Evolutionary conservation across 169 alveolate genomes (phyloP).

Genomic region (Blepharisma undulans): DNA sequence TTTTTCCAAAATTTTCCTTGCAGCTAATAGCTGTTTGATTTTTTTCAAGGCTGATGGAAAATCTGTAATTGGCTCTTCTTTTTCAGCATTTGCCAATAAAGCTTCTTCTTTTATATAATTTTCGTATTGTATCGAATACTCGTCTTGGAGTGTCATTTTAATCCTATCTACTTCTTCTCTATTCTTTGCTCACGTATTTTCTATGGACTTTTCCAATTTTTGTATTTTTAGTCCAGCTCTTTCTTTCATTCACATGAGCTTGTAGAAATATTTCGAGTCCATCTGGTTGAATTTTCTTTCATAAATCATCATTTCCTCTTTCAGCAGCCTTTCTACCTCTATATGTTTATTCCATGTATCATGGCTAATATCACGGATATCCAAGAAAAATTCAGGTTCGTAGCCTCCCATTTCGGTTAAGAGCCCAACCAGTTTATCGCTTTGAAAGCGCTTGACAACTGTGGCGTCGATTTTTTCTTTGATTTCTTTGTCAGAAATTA

Average conservation of each 20-base stretch:
- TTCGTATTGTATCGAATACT: neutral
- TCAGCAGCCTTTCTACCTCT: conserved; percentile 19
- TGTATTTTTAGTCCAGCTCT: conserved; percentile 26
- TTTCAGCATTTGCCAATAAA: neutral
- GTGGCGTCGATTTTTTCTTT: neutral
- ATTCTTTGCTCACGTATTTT: no score
- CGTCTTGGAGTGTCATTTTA: neutral
- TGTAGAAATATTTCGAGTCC: conserved; percentile 4
- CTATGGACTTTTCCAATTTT: neutral
- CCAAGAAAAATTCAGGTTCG: neutral
- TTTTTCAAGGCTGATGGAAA: neutral
- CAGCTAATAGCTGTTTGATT: neutral
- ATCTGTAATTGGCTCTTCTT: neutral
- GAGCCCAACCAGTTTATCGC: neutral
- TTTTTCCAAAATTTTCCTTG: neutral
- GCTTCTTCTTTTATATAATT: neutral
- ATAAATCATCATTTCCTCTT: neutral
- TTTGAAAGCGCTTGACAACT: neutral
- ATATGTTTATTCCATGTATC: conserved; percentile 22
- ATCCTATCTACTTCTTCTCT: neutral
- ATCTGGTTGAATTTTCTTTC: neutral
- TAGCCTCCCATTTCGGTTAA: neutral
- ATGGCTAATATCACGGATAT: conserved; percentile 1
- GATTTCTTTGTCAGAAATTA: neutral
- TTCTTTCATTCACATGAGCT: neutral